Base-by-base conservation (phyloP, 371 early-diverging fungal genomes). In the Cokeromyces recurvatus region DNA sequence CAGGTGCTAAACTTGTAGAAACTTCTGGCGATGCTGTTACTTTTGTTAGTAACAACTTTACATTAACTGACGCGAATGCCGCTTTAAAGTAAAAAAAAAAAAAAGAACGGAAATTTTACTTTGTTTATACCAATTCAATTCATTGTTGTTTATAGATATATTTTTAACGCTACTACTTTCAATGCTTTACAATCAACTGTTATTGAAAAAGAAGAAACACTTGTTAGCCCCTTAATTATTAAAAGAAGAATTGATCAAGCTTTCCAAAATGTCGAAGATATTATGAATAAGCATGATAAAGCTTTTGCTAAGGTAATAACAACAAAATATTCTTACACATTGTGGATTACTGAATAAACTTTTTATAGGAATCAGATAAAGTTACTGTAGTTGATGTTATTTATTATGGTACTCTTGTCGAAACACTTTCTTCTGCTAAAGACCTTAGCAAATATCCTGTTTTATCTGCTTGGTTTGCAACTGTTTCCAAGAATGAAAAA, bases 221-320 rank as follows among this genome's bases (percentile, higher is more conserved):
- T 43, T 29, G 39, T 71, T n/a, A 55, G 61, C 19, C 54, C 55
- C 27, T 48, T 68, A 32, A 37, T 68, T 34, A 38, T 53, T 21
- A 68, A 71, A 51, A 68, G 65, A 54, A 66, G 63, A 55, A 47
- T 55, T 9, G 53, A 51, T n/a, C 59, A 65, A 38, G 63, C 68
- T 34, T 55, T 65, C 27, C 36, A 51, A 32, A 45, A 46, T 22
- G 66, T 53, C 4, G 71, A 70, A 40, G 43, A 37, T 12, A 42
- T 55, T 38, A 23, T 61, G 11, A 37, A 35, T 11, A 49, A 55
- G 21, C 44, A 59, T 19, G 38, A 35, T 17, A 46, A 64, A n/a
- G 47, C 59, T 22, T 66, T 71, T 51, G 45, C 54, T 32, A 57
- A 57, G 51, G 71, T 64, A 64, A 39, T n/a, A n/a, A n/a, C n/a